Conservation (phyloP, 805 yeast genomes). For the Candida dendrica region DNA sequence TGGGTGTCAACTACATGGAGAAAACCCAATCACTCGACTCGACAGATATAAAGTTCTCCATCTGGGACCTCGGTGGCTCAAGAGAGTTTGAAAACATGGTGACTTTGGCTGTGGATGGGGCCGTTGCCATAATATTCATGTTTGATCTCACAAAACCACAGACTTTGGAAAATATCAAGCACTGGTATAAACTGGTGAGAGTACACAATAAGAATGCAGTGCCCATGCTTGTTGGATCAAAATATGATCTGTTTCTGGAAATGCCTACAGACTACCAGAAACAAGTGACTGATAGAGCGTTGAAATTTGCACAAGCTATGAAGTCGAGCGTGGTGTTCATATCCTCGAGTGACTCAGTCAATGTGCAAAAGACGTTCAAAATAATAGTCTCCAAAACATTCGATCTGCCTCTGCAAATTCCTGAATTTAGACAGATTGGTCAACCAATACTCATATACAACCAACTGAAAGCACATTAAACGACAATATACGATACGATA, state of each 20-base stretch:
- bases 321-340: constrained; percentile 77
- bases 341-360: constrained; percentile 87
- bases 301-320: constrained; percentile 85
- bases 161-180: constrained; percentile 80
- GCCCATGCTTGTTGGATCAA: constrained; percentile 88
- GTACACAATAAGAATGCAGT: constrained; percentile 87
- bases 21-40: constrained; percentile 76
- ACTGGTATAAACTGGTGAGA: constrained; percentile 90
- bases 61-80: constrained; percentile 97
- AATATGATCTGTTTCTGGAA: constrained; percentile 81
- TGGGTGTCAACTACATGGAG: constrained; percentile 94
- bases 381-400: constrained; percentile 85
- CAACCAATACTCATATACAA: constrained; percentile 81
- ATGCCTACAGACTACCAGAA: constrained; percentile 74
- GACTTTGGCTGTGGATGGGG: constrained; percentile 85
- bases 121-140: constrained; percentile 85
- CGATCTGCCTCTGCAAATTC: constrained; percentile 66
- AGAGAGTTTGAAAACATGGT: constrained; percentile 92
- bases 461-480: constrained; percentile 2
- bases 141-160: constrained; percentile 85
- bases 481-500: no score
- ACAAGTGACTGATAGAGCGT: constrained; percentile 76
- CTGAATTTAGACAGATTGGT: constrained; percentile 80
- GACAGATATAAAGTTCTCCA: constrained; percentile 82
- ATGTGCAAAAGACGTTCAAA: constrained; percentile 90